Base-by-base conservation (phyloP, 78 protist genomes). In the Isochrysis galbana region DNA sequence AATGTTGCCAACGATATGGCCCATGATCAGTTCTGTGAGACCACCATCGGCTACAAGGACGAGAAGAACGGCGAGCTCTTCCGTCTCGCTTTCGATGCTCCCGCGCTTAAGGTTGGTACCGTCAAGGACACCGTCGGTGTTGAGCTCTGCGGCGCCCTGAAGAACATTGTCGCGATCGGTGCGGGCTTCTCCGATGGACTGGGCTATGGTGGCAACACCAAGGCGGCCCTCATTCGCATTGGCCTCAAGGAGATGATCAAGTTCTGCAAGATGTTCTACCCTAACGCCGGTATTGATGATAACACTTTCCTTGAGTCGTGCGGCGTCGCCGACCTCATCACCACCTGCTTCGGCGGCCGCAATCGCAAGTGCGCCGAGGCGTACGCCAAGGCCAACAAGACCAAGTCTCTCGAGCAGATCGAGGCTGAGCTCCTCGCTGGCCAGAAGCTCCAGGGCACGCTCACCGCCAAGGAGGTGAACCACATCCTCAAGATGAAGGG, bases 131-230 rank as follows among this genome's bases (percentile, higher is more conserved):
- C 87, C 39, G 61, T 51, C 3, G 97, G 95, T 0, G 96, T 84
- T 11, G 97, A 96, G 92, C 94, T 96, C 77, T 87, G 94, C 51
- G 97, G 97, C 45, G 95, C 97, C 17, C 87, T 95, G 51, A 96
- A 96, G 90, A 96, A 96, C 86, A n/a, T 96, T 1, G 96, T 96
- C 22, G 97, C 97, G 32, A 39, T 96, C 29, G 97, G 91, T 19
- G 96, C 97, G 34, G 97, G 97, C 74, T 94, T 96, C 70, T 46
- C 7, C 19, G 97, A 96, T 55, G 97, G 97, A 29, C 90, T 94
- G 55, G 19, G 25, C 55, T 54, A 32, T 29, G 91, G 72, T 38
- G 86, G n/a, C 41, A 96, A 96, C 94, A 91, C 97, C 34, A 96
- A 96, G 93, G 95, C 96, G 7, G 96, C 97, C 25, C 26, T 96